Evolutionary conservation across 495 filamentous ascomycete genomes (phyloP).

Genomic region (Penicillium maclennaniae): DNA sequence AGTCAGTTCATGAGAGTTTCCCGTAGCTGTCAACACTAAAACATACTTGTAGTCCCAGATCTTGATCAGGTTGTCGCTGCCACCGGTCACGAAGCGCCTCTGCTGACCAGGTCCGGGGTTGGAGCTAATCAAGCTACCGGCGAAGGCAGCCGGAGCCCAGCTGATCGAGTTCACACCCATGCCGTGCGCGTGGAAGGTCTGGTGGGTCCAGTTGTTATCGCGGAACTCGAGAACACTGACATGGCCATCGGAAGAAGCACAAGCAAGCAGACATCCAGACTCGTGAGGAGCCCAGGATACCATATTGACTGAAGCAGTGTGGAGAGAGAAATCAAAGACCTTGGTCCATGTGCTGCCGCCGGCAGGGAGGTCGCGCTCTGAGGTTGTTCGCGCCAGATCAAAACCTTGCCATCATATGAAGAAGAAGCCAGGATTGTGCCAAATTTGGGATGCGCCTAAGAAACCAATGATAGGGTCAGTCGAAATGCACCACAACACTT

Average conservation of each 20-base stretch:
- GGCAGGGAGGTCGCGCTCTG: constrained; percentile 41
- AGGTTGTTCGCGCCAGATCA: constrained; percentile 92
- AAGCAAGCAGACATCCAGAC: constrained; percentile 88
- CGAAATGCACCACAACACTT: constrained; percentile 7
- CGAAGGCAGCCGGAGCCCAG: constrained; percentile 81
- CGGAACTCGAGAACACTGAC: constrained; percentile 94
- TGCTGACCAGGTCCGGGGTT: constrained; percentile 57
- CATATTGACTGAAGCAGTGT: constrained; percentile 94
- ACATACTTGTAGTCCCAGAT: constrained; percentile 72
- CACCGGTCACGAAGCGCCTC: constrained; percentile 86
- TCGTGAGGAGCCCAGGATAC: constrained; percentile 97
- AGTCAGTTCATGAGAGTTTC: constrained; percentile 8
- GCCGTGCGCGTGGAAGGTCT: constrained; percentile 86
- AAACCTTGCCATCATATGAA: constrained; percentile 93
- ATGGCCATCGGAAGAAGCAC: constrained; percentile 87
- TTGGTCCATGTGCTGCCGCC: constrained; percentile 63
- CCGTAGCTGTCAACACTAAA: neutral
- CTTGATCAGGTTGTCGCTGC: constrained; percentile 87
- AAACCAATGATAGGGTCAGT: constrained; percentile 15
- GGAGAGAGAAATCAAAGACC: constrained; percentile 84
- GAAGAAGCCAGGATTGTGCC: constrained; percentile 95
- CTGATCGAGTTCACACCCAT: constrained; percentile 91
- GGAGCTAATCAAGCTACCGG: constrained; percentile 74
- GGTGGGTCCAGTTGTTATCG: constrained; percentile 81
- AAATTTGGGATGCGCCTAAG: constrained; percentile 88